Base-by-base conservation (phyloP, 352 stramenopile genomes). In the Pythium grandisporangium region DNA sequence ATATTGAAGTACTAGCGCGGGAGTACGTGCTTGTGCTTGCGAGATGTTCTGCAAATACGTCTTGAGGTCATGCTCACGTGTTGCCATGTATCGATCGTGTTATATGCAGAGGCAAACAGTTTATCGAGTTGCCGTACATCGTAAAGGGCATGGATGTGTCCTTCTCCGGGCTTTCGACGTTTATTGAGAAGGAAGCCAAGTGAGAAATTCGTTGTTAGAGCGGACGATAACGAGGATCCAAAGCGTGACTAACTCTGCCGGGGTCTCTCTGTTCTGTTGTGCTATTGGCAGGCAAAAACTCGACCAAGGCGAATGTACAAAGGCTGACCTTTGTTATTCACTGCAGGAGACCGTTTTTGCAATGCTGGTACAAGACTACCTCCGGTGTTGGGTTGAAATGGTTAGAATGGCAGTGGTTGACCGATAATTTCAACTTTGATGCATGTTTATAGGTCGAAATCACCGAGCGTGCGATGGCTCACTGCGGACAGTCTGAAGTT, bases 311-410 rank as follows among this genome's bases (percentile, higher is more conserved):
- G 72, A 96, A 45, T 97, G 89, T 55, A 98, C 94, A 13, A 85
- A 87, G 40, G 95, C 82, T 14, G 96, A 99, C 61, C 66, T 99
- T 43, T 99, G 96, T 63, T 99, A 97, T 57, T 98, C 93, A 3
- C 71, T 99, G 6, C 97, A 99, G 71, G 97, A 99, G 72, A 99
- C 96, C 20, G 89, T 99, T 32, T 99, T 99, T 76, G 96, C 96
- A 16, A 99, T 99, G 97, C 80, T 99, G 36, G 93, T 91, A 55
- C 12, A 47, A 39, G 27, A 30, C n/a, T 42, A 3, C 36, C 13
- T 14, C 5, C 13, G 5, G 10, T 17, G 27, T 23, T 26, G 13
- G 26, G 8, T 56, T 4, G 12, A 19, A 36, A 24, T 23, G 25
- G 27, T n/a, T n/a, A n/a, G n/a, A n/a, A n/a, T n/a, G n/a, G n/a